Evolutionary conservation across 2,329 filamentous ascomycete genomes (phyloP), one percentile per base, ranked within the genome.

Genomic region (Ophiostoma angusticollis): DNA sequence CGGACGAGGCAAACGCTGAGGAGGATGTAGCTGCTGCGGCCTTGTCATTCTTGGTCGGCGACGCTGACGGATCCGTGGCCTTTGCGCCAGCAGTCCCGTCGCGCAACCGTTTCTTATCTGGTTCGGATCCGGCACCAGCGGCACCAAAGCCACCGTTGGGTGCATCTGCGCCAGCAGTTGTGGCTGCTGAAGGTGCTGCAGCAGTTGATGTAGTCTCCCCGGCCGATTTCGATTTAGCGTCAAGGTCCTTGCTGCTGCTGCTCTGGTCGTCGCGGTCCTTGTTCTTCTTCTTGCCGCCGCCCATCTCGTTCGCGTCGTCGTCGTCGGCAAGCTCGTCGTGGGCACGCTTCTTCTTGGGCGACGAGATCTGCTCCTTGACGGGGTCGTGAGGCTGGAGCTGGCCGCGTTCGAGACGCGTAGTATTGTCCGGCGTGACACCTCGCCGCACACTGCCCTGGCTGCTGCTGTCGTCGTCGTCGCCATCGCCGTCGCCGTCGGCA

Each of bases 1-100:
- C 73, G 3, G 81, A 86, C 34, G 66, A 67, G 17, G 74, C 74
- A 55, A 86, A 86, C 6, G 78, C 73, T 9, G 72, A 71, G 11
- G 65, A 45, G 6, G 79, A 74, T 14, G 73, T 70, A 37, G 39
- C 19, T 16, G 42, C 9, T 4, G 29, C 19, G 4, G 37, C 21
- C 30, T 34, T 33, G 24, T 39, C 39, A 9, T 41, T 32, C 9
- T 35, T 29, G 6, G 14, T 27, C 25, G 23, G 23, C 3, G 33
- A 4, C n/a, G 21, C 3, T 9, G n/a, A 18, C 3, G 14, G 6
- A 14, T 22, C 31, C n/a, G n/a, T n/a, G n/a, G n/a, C n/a, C 17
- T 21, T 22, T 7, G 9, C 31, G 19, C 68, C 62, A 37, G 55
- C 57, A 6, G 36, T 19, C 32, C 65, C 59, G 43, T 80, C 75